Conservation (phyloP, 1,284 basidiomycete genomes). For the Ustilago esculenta region DNA sequence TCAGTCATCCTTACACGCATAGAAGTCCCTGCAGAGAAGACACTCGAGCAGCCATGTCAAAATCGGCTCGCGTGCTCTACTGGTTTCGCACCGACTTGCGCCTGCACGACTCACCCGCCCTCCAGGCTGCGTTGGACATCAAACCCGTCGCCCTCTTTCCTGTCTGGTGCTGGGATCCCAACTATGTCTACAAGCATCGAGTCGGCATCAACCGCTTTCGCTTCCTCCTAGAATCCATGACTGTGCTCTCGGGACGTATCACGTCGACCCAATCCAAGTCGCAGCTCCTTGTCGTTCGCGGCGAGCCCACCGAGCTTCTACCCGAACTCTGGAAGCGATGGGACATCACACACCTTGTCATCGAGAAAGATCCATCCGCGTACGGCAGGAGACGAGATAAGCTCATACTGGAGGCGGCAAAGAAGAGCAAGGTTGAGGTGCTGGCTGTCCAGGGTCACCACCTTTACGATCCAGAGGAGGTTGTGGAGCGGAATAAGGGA, state of each 20-base stretch:
- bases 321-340: slow-evolving; percentile 69
- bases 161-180: slow-evolving; percentile 66
- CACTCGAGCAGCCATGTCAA: slow-evolving; percentile 23
- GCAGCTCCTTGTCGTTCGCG: slow-evolving; percentile 70
- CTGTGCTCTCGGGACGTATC: slow-evolving; percentile 68
- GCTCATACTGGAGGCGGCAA: slow-evolving; percentile 30
- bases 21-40: too few species aligned
- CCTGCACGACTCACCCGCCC: slow-evolving; percentile 71
- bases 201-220: slow-evolving; percentile 71
- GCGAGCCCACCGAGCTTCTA: slow-evolving; percentile 69
- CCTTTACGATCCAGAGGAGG: slow-evolving; percentile 50
- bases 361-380: slow-evolving; percentile 56
- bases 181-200: slow-evolving; percentile 69
- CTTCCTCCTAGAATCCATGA: slow-evolving; percentile 70
- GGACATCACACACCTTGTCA: slow-evolving; percentile 71
- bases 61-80: slow-evolving; percentile 67
- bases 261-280: slow-evolving; percentile 68
- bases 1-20: too few species aligned
- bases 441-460: slow-evolving; percentile 52
- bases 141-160: slow-evolving; percentile 69
- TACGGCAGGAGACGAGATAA: slow-evolving; percentile 50
- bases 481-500: slow-evolving; percentile 46
- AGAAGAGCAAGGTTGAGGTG: slow-evolving; percentile 49
- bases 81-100: slow-evolving; percentile 72
- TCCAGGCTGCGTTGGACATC: slow-evolving; percentile 68